Evolutionary conservation across 2,329 filamentous ascomycete genomes (phyloP).

Genomic region (Ceratocystis cubensis): DNA sequence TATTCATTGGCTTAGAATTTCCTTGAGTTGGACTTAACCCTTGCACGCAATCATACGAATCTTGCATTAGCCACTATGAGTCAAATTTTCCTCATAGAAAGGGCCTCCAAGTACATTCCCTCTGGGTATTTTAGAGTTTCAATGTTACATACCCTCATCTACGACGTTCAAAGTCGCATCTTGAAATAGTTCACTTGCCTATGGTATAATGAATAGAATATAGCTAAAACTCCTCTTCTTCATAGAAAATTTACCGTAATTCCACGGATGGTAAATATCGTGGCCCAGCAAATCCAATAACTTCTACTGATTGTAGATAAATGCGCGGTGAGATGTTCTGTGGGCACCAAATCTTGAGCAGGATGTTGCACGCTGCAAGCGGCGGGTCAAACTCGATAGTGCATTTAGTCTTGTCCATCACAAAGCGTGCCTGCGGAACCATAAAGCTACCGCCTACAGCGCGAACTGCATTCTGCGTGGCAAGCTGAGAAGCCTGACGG

Average conservation of each 20-base stretch:
- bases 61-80: slow-evolving; percentile 8
- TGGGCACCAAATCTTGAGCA: slow-evolving; percentile 84
- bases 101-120: neutral
- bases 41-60: slow-evolving; percentile 8
- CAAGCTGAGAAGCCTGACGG: slow-evolving; percentile 13
- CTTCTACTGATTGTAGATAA: slow-evolving; percentile 65
- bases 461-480: slow-evolving; percentile 40
- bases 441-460: slow-evolving; percentile 50
- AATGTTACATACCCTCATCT: too few species aligned
- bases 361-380: slow-evolving; percentile 67
- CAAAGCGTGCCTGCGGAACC: slow-evolving; percentile 66
- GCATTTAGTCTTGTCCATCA: slow-evolving; percentile 72
- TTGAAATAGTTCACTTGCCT: too few species aligned
- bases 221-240: neutral
- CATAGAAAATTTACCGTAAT: slow-evolving; percentile 34
- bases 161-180: too few species aligned
- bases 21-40: neutral
- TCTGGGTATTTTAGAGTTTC: too few species aligned
- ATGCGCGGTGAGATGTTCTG: slow-evolving; percentile 52
- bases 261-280: slow-evolving; percentile 66
- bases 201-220: neutral
- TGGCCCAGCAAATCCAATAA: slow-evolving; percentile 72
- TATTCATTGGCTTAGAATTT: too few species aligned
- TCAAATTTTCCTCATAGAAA: neutral
- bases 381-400: slow-evolving; percentile 76